These are phyloP conservation scores for Leccinum boreale DNA, from an alignment of 768 basidiomycete genomes.

Conservation along the genomic window DNA sequence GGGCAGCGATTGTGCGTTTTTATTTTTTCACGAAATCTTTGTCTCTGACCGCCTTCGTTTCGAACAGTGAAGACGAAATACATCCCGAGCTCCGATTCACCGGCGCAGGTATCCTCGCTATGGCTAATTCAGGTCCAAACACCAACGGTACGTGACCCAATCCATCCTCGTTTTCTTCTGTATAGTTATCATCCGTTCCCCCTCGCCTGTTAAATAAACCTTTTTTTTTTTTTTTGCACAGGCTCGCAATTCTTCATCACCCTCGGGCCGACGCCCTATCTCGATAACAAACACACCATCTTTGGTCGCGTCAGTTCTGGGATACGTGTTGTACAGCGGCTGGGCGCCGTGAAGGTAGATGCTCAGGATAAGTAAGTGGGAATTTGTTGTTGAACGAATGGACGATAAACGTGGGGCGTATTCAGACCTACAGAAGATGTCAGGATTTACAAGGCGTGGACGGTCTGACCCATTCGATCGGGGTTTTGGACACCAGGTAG, in stretches of 20 bases:
- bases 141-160: constrained; percentile 58
- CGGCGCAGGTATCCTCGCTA: background rate
- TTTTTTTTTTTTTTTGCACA: constrained; percentile 22
- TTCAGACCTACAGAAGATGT: constrained; percentile 69
- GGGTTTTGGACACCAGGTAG: too few relatives aligned
- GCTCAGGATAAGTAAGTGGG: constrained; percentile 73
- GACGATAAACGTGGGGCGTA: background rate
- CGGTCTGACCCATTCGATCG: constrained; percentile 1
- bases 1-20: background rate
- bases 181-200: background rate
- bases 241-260: constrained; percentile 97
- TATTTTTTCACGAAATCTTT: too few relatives aligned
- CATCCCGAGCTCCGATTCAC: background rate
- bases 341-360: constrained; percentile 90
- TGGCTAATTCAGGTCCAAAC: background rate
- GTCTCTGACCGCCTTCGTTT: too few relatives aligned
- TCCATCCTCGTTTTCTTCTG: fast-evolving
- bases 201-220: too few relatives aligned
- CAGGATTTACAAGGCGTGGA: constrained; percentile 79
- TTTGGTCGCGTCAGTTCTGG: constrained; percentile 89
- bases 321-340: constrained; percentile 87
- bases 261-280: constrained; percentile 75
- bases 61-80: background rate
- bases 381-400: background rate
- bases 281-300: constrained; percentile 85